A percentile compares a stretch with the other conserved stretches of the same genome.
These are phyloP conservation scores for Somion occarium DNA, from an alignment of 1,284 basidiomycete genomes.

Conservation along the genomic window DNA sequence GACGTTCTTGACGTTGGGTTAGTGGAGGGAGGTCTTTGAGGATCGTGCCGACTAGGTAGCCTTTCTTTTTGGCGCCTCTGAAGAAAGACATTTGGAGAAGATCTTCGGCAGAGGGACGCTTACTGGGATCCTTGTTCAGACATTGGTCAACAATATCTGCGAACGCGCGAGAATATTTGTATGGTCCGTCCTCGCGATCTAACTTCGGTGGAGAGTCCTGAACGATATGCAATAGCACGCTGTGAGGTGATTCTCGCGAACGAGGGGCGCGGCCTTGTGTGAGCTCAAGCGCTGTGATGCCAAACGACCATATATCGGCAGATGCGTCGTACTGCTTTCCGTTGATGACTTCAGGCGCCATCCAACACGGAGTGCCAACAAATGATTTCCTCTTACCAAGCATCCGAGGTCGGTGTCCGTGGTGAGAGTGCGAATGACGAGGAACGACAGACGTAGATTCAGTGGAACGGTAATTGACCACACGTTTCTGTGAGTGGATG, in stretches of 20 bases:
- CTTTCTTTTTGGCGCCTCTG: slow-evolving; percentile 69
- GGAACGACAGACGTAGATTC: slow-evolving; percentile 1
- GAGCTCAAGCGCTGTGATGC: slow-evolving; percentile 84
- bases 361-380: slow-evolving; percentile 94
- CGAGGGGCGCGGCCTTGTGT: slow-evolving; percentile 80
- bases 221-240: slow-evolving; percentile 73
- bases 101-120: slow-evolving; percentile 75
- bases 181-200: slow-evolving; percentile 64
- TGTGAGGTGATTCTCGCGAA: slow-evolving; percentile 70
- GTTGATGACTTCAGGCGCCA: slow-evolving; percentile 89
- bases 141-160: slow-evolving; percentile 81
- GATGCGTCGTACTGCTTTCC: slow-evolving; percentile 80
- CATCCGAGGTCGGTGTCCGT: slow-evolving; percentile 20
- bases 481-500: neutral
- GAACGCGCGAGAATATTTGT: slow-evolving; percentile 79
- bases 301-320: slow-evolving; percentile 91
- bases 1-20: slow-evolving; percentile 63
- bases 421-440: neutral
- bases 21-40: slow-evolving; percentile 71
- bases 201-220: slow-evolving; percentile 72
- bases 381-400: slow-evolving; percentile 79
- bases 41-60: slow-evolving; percentile 69
- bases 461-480: slow-evolving; percentile 6
- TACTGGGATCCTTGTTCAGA: slow-evolving; percentile 76
- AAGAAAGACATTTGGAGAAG: slow-evolving; percentile 82